Conservation (phyloP, 2,329 filamentous ascomycete genomes). For the Aspergillus bombycis region DNA sequence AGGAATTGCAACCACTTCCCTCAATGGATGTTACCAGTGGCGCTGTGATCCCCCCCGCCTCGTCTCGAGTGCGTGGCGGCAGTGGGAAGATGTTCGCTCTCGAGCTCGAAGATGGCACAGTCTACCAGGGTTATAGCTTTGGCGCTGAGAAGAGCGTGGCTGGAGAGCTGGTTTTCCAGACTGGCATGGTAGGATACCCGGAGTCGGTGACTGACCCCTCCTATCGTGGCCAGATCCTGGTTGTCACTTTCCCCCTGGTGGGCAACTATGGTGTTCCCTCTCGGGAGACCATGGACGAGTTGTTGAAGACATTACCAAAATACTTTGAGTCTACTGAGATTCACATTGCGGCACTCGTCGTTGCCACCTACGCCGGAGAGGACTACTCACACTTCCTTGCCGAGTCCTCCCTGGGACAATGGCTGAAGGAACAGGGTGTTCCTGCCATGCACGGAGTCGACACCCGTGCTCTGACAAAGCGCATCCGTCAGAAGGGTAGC, state of each 20-base stretch:
- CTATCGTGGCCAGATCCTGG: slow-evolving; percentile 91
- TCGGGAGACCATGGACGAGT: slow-evolving; percentile 78
- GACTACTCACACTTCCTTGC: slow-evolving; percentile 95
- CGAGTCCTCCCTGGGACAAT: slow-evolving; percentile 83
- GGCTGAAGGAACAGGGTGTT: slow-evolving; percentile 94
- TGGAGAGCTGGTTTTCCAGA: slow-evolving; percentile 98
- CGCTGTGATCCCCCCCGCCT: slow-evolving; percentile 58
- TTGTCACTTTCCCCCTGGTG: slow-evolving; percentile 92
- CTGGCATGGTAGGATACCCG: slow-evolving; percentile 98
- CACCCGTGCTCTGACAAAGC: slow-evolving; percentile 90
- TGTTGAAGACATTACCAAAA: slow-evolving; percentile 83
- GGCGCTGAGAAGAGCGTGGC: slow-evolving; percentile 92
- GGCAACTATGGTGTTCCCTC: slow-evolving; percentile 98
- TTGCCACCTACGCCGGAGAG: slow-evolving; percentile 90
- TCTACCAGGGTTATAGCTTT: slow-evolving; percentile 95
- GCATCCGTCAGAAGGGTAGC: slow-evolving; percentile 89
- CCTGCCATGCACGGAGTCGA: slow-evolving; percentile 95
- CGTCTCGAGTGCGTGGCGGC: slow-evolving; percentile 59
- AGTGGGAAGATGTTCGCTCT: slow-evolving; percentile 73
- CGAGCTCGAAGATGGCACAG: slow-evolving; percentile 87
- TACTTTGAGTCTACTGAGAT: slow-evolving; percentile 93
- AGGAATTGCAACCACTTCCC: slow-evolving; percentile 34
- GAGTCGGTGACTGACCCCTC: slow-evolving; percentile 90
- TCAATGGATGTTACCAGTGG: slow-evolving; percentile 36
- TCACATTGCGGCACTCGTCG: slow-evolving; percentile 88